A percentile compares a stretch with the other conserved stretches of the same genome.
Evolutionary conservation across 2,329 filamentous ascomycete species (phyloP).

Genomic region (Claviceps humidiphila): DNA sequence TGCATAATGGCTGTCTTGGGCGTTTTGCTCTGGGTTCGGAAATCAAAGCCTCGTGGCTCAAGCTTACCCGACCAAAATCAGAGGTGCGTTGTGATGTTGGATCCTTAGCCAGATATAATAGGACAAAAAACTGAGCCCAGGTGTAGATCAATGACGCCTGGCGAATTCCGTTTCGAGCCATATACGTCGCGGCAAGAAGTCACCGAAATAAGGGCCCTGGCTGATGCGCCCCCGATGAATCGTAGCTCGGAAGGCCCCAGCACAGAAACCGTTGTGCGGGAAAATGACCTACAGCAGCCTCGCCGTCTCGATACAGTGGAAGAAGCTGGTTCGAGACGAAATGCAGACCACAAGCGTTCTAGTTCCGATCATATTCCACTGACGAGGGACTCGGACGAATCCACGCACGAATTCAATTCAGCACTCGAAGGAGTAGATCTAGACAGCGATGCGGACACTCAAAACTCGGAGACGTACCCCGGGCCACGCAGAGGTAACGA

Average conservation of each 20-base stretch:
- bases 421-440: conserved; percentile 26
- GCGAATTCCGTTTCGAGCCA: conserved; percentile 15
- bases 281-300: background rate
- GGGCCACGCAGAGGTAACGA: conserved; percentile 16
- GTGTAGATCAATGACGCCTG: conserved; percentile 16
- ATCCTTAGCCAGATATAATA: background rate
- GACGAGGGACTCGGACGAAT: conserved; percentile 30
- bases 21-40: conserved; percentile 30
- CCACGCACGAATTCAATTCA: conserved; percentile 28
- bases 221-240: conserved; percentile 4
- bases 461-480: conserved; percentile 11
- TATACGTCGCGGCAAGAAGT: conserved; percentile 16
- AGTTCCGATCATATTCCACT: conserved; percentile 26
- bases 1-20: conserved; percentile 27
- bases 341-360: conserved; percentile 11
- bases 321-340: conserved; percentile 9
- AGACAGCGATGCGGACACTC: conserved; percentile 10
- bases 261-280: background rate
- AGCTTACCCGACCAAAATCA: conserved; percentile 20
- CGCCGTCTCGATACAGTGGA: background rate
- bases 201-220: conserved; percentile 8
- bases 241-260: conserved; percentile 6
- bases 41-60: background rate
- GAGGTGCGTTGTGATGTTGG: conserved; percentile 18
- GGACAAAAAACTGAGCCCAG: conserved; percentile 8